Base-by-base conservation (phyloP, 768 basidiomycete genomes). In the Mrakia blollopis region DNA sequence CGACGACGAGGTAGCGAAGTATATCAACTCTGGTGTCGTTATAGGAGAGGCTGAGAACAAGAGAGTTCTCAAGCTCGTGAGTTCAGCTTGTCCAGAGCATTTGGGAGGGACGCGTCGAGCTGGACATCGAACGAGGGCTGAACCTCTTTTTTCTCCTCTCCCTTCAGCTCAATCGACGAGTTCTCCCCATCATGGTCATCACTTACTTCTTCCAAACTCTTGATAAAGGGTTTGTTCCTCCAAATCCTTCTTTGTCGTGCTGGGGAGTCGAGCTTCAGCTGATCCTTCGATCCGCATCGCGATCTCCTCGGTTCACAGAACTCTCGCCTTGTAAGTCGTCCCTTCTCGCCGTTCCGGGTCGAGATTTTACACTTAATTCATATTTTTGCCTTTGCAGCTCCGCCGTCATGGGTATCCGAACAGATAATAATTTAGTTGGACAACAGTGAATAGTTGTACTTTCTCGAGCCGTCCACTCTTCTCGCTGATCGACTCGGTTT, bases 151-250 rank as follows among this genome's bases (percentile, higher is more conserved):
- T 37, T 14, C 62, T 37, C 32, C 32, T 63, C 30, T 4, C 62
- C 10, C 30, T 13, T 21, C 35, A 63, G 62, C 82, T 87, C 28
- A 85, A 87, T 80, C 86, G 85, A 78, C 84, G 86, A 37, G 85
- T 87, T 32, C 80, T 87, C 39, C 86, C 86, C 67, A 85, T 87
- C 41, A 87, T 87, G 87, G 85, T 87, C 23, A 32, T 44, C 61
- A 65, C 73, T 2, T 73, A 73, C 50, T 74, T 60, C 41, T 41
- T 30, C 37, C 73, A 74, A 37, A 74, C 73, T 0, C 50, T 74
- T 0, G 73, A 74, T 41, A 74, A 74, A 30, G 62, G 62, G 57
- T 57, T 50, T 14, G 47, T 50, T 14, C 13, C 11, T 47, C 14
- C 41, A n/a, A n/a, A 10, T 50, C 18, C 11, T 41, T 18, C 2